Conservation (phyloP, 257 asterid species). For the Forsythia viridissima region DNA sequence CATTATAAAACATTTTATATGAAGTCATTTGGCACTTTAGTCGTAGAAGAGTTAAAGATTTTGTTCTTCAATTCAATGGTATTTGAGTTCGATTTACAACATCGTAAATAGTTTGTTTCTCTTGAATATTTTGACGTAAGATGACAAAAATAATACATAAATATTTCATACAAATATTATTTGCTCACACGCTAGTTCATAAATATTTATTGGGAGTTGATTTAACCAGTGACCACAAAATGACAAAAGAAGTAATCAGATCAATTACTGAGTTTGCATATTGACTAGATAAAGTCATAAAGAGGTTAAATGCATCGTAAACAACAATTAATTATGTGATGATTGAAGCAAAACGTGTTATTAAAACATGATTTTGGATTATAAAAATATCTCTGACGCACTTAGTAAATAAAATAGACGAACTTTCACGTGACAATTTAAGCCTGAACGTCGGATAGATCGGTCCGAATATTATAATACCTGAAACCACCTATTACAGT, state of each 20-base stretch:
- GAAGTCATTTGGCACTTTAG: neutral
- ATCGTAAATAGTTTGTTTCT: neutral
- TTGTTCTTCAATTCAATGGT: no score
- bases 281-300: conserved; percentile 6
- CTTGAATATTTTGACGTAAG: no score
- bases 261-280: conserved; percentile 1
- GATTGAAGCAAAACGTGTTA: neutral
- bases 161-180: neutral
- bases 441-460: no score
- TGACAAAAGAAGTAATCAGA: conserved; percentile 4
- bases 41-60: no score
- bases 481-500: no score
- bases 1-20: neutral
- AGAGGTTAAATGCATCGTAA: neutral
- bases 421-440: no score
- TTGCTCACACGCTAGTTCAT: neutral
- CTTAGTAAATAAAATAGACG: no score
- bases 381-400: no score
- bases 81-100: neutral
- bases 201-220: neutral
- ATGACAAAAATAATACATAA: neutral
- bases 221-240: neutral
- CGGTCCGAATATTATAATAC: no score
- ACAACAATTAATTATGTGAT: neutral
- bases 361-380: neutral